Base-by-base conservation (phyloP, 345 rosid species). In the Hirschfeldia incana region DNA sequence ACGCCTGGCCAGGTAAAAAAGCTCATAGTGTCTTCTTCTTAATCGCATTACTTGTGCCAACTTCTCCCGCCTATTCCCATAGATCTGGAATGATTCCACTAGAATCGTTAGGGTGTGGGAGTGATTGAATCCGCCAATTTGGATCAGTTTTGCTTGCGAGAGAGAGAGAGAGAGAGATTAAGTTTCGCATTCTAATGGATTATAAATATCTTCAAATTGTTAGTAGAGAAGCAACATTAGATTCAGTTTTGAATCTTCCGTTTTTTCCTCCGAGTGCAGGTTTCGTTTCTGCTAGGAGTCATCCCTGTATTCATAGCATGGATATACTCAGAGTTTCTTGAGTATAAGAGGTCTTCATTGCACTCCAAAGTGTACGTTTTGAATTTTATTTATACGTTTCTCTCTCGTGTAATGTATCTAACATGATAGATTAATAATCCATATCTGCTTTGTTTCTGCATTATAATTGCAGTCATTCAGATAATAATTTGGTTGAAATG, bases 281-380 rank as follows among this genome's bases (percentile, higher is more conserved):
- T 95, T 70, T 90, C 97, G 67, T 95, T 93, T 86, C 76, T 95
- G 75, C 89, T 95, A 0, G 98, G 98, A 64, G 81, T 95, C 71
- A 85, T 90, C 42, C 96, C 98, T 28, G 85, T 93, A 34, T 83
- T 90, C 74, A 81, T 93, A 26, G 95, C 96, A 65, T 95, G 99
- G 98, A 72, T 89, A 61, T 95, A 91, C 82, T 88, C 98, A 1
- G 98, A 94, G 84, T 80, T 87, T 65, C 78, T 93, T 59, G 93
- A 92, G 70, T 86, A 77, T 70, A 93, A 80, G 86, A 94, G 84
- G 78, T 76, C 85, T 8, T 80, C 89, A 26, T 73, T 89, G 69
- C 84, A 78, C 70, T 63, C 87, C n/a, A 95, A 95, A 91, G 92
- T 87, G 99, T 95, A 89, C 85, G 98, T 84, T 0, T 26, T n/a